Conservation (phyloP, 345 rosid genomes). For the Hevea brasiliensis region DNA sequence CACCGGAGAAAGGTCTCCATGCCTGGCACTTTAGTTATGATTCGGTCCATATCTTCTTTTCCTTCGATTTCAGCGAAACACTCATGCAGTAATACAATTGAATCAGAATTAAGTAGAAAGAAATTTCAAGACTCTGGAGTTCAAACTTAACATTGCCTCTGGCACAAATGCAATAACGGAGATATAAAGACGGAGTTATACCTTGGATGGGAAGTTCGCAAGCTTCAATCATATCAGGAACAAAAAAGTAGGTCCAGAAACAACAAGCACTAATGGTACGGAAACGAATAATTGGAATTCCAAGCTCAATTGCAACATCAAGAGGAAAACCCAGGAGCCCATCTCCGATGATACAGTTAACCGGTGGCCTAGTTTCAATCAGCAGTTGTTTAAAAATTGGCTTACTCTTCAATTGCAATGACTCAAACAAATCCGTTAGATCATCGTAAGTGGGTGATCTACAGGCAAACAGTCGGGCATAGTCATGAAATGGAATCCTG, state of each 20-base stretch:
- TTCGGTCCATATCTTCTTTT: slow-evolving; percentile 47
- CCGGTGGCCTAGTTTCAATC: slow-evolving; percentile 1
- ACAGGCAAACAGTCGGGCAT: slow-evolving; percentile 36
- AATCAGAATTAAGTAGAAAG: background rate
- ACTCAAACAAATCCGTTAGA: slow-evolving; percentile 17
- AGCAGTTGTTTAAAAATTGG: slow-evolving; percentile 26
- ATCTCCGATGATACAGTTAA: slow-evolving; percentile 42
- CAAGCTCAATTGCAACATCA: slow-evolving; percentile 38
- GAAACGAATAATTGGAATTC: slow-evolving; percentile 31
- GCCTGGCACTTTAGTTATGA: slow-evolving; percentile 38
- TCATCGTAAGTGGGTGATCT: slow-evolving; percentile 27
- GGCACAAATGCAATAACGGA: too few species aligned
- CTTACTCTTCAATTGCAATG: slow-evolving; percentile 12
- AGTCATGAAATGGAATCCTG: slow-evolving; percentile 34
- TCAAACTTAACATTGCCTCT: slow-evolving; percentile 37
- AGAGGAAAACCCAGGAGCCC: slow-evolving; percentile 32
- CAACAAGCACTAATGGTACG: slow-evolving; percentile 15
- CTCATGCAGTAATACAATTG: background rate
- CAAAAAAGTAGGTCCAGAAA: slow-evolving; percentile 14
- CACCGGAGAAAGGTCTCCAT: slow-evolving; percentile 46
- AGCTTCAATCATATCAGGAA: slow-evolving; percentile 38
- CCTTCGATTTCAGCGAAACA: slow-evolving; percentile 21
- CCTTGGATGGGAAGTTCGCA: slow-evolving; percentile 44
- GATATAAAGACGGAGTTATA: too few species aligned
- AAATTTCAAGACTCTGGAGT: slow-evolving; percentile 24